Base-by-base conservation (phyloP, 208 protist species). In the Trypanosoma melophagium region DNA sequence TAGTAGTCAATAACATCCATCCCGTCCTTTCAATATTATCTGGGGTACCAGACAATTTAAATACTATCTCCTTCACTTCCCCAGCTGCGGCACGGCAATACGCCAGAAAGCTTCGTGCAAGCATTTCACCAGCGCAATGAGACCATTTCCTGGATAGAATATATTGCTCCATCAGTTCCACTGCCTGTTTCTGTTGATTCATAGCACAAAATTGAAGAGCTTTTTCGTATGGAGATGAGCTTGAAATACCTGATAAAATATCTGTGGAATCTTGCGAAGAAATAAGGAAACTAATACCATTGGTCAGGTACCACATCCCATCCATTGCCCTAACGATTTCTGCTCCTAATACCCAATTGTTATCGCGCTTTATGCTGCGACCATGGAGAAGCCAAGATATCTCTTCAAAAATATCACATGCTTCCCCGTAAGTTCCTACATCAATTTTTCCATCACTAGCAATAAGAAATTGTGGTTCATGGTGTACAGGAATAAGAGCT, bases 291-390 rank as follows among this genome's bases (percentile, higher is more conserved):
- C 83, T 77, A 8, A 89, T 67, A 8, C 50, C 66, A 61, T 86
- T 86, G 24, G 83, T 86, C 22, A 89, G 21, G 64, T 89, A 89
- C 22, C 70, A 73, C 51, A 80, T 70, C 5, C 60, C 73, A 47
- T 86, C 77, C 49, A 71, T 70, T 0, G 68, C 83, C 13, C 57
- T 52, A 13, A 89, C 61, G 31, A 84, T 56, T 62, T 89, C 83
- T 3, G 83, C 24, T 3, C 76, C 69, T 40, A 72, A 68, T 19
- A 69, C 56, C 21, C 24, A 22, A 52, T 40, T n/a, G 7, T 24
- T 35, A 21, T 16, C n/a, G 3, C 40, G 16, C 1, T 53, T 45
- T 40, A 38, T 45, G 17, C 45, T 21, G 16, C 22, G 58, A 16
- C 45, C 45, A 31, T 21, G 16, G 21, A 63, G 17, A 19, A 63